Percentiles rank a stretch among this genome's conserved stretches.
Evolutionary conservation across 164 flowering plant species (phyloP).

Genomic region (Dillenia turbinata): DNA sequence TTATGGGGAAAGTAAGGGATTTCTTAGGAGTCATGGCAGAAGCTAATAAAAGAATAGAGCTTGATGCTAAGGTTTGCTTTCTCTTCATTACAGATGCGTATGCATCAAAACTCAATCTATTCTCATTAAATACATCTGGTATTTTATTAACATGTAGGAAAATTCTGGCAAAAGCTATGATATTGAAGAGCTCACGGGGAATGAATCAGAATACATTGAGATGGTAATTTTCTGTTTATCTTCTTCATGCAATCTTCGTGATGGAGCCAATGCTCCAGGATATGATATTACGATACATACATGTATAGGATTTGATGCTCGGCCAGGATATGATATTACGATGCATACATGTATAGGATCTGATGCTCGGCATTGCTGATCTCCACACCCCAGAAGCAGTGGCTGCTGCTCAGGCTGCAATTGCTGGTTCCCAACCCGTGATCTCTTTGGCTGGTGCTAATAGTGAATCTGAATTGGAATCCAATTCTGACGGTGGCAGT

Average conservation of each 20-base stretch:
- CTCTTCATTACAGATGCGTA: background rate
- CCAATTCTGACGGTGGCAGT: conserved; percentile 14
- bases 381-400: conserved; percentile 86
- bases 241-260: background rate
- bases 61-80: conserved; percentile 44
- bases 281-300: too few species aligned
- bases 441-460: conserved; percentile 20
- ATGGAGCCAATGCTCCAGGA: background rate
- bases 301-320: conserved; percentile 69
- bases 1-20: conserved; percentile 68
- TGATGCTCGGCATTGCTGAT: conserved; percentile 85
- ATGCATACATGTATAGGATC: conserved; percentile 40
- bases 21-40: conserved; percentile 74
- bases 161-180: conserved; percentile 45
- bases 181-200: conserved; percentile 70
- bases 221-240: conserved; percentile 39
- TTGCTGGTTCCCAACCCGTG: conserved; percentile 38
- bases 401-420: conserved; percentile 81
- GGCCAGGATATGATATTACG: conserved; percentile 19
- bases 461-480: conserved; percentile 35
- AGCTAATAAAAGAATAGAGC: conserved; percentile 58
- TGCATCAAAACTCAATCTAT: background rate
- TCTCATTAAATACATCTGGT: background rate
- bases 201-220: conserved; percentile 73
- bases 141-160: conserved; percentile 28